Conservation (phyloP, 2,329 filamentous ascomycete species). For the Aureobasidium uvarum region DNA sequence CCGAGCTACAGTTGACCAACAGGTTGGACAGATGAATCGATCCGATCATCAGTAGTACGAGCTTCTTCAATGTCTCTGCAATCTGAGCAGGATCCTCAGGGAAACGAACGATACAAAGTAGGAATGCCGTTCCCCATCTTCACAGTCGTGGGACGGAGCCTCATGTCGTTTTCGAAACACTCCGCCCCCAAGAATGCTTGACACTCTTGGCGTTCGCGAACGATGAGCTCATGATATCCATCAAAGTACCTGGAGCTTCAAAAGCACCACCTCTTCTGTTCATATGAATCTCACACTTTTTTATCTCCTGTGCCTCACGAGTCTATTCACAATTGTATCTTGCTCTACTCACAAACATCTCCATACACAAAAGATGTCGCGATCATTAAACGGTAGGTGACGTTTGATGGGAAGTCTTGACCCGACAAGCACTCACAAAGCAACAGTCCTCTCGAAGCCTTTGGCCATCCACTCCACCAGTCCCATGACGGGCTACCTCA, state of each 20-base stretch:
- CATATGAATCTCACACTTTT: neutral
- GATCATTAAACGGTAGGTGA: slow-evolving; percentile 37
- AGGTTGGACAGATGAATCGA: neutral
- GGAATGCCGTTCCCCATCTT: neutral
- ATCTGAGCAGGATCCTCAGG: neutral
- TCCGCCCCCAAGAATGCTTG: slow-evolving; percentile 13
- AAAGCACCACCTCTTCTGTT: neutral
- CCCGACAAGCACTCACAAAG: neutral
- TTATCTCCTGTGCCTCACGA: slow-evolving; percentile 5
- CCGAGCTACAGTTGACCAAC: neutral
- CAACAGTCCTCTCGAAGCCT: slow-evolving; percentile 57
- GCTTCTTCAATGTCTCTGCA: neutral
- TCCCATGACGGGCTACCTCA: slow-evolving; percentile 61
- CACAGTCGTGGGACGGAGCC: neutral
- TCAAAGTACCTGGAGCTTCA: slow-evolving; percentile 6
- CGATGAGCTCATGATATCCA: slow-evolving; percentile 21
- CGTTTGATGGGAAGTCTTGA: no score
- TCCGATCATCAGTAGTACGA: neutral
- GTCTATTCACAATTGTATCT: neutral
- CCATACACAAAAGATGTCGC: slow-evolving; percentile 36
- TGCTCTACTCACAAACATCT: slow-evolving; percentile 28
- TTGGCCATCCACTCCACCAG: slow-evolving; percentile 57
- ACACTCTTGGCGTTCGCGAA: slow-evolving; percentile 15
- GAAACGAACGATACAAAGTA: neutral
- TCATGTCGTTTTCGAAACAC: neutral